Percentiles rank a stretch among this genome's conserved stretches.
These are phyloP conservation scores for Sporothrix brasiliensis DNA, from an alignment of 2,329 filamentous ascomycete genomes.

Conservation along the genomic window DNA sequence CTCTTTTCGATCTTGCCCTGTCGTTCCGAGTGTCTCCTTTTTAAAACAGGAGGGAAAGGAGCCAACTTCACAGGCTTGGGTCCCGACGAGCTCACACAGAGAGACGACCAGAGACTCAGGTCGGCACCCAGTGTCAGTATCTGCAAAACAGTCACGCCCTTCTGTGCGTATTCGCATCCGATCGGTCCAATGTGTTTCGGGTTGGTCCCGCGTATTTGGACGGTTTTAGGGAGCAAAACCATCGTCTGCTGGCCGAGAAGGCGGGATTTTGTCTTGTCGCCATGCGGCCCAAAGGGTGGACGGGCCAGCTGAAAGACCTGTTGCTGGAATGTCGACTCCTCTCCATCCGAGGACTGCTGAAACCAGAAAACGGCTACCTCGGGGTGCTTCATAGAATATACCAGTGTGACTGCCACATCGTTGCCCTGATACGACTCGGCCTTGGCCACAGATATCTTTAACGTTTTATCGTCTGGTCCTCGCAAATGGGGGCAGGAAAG, in stretches of 20 bases:
- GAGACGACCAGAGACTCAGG: conserved; percentile 33
- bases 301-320: conserved; percentile 29
- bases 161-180: conserved; percentile 1
- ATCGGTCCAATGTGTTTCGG: neutral
- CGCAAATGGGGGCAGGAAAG: conserved; percentile 53
- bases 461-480: conserved; percentile 43
- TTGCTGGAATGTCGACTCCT: conserved; percentile 36
- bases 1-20: neutral
- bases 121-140: conserved; percentile 31
- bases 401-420: conserved; percentile 36
- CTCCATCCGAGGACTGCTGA: conserved; percentile 29
- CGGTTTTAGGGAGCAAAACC: conserved; percentile 1
- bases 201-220: neutral
- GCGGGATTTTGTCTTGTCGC: neutral
- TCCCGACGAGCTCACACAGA: conserved; percentile 27
- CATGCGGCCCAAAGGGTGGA: neutral
- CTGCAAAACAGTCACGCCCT: conserved; percentile 32
- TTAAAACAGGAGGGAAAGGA: neutral
- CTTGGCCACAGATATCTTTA: conserved; percentile 47
- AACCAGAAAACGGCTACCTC: conserved; percentile 40
- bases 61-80: neutral
- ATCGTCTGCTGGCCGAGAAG: conserved; percentile 30
- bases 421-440: conserved; percentile 28
- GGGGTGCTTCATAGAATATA: conserved; percentile 38
- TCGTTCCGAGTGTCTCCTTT: neutral